Base-by-base conservation (phyloP, 371 early-diverging fungal genomes). In the Mortierella sp. region DNA sequence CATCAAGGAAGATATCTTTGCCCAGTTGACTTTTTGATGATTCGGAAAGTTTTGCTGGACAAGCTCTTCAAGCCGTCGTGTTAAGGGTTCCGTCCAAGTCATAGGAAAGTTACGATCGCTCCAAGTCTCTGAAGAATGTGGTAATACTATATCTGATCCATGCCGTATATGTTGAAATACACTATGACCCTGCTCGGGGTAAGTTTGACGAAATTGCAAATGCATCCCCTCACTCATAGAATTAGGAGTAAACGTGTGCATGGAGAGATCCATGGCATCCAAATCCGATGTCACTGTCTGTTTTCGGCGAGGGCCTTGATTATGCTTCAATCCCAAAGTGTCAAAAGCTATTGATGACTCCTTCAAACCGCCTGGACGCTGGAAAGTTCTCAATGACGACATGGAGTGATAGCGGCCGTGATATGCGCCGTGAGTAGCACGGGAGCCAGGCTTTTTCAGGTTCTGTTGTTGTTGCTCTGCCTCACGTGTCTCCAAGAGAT, bases 21-120 rank as follows among this genome's bases (percentile, higher is more conserved):
- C 56, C 76, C 76, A 76, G 23, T 76, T 76, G 57, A 76, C 68
- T 58, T 76, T 70, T 42, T 64, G 59, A 26, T 66, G 71, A 42
- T 64, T 66, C 5, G 76, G 68, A 29, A 76, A 68, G 22, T 76
- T 66, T 15, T 63, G 64, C 15, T 53, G 60, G 0, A 76, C 66
- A 8, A 70, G 56, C 5, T 76, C 63, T 43, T 76, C 71, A 23
- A 71, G 56, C 6, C 64, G 71, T 13, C 71, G 47, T 37, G 71
- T 58, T 42, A 76, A 19, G 0, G 76, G 71, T 42, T 76, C 76
- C 8, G 76, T 71, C 71, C 67, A 76, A 28, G 71, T 71, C 76
- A 71, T 76, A 19, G 71, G 76, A 37, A 51, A 28, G 42, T 47
- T 67, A 1, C 68, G 49, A 31, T 70, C 71, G 23, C 58, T 55